These are phyloP conservation scores for Suhomyces sp. DNA, from an alignment of 805 yeast species.

Conservation along the genomic window DNA sequence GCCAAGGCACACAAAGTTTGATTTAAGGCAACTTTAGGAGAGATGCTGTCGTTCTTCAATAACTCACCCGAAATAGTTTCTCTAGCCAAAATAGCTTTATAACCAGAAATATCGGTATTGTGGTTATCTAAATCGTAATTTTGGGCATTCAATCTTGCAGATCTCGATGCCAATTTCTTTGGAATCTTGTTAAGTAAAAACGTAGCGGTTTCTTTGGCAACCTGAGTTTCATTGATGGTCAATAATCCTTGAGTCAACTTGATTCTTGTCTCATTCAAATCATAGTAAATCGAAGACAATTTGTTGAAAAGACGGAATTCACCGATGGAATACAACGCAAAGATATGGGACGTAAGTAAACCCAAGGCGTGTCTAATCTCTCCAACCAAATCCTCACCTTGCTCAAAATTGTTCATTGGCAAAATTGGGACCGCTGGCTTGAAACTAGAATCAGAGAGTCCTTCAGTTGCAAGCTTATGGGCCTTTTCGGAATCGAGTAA, in stretches of 20 bases:
- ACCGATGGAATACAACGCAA: conserved; percentile 66
- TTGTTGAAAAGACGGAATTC: conserved; percentile 63
- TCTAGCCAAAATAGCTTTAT: conserved; percentile 65
- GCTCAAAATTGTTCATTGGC: conserved; percentile 47
- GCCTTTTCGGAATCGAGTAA: conserved; percentile 31
- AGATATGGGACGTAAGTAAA: conserved; percentile 60
- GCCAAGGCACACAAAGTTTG: conserved; percentile 71
- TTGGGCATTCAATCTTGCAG: conserved; percentile 38
- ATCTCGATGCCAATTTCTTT: conserved; percentile 49
- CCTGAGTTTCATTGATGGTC: conserved; percentile 50
- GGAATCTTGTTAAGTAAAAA: conserved; percentile 55
- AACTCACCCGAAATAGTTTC: conserved; percentile 58
- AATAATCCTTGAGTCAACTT: conserved; percentile 49
- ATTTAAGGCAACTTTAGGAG: conserved; percentile 60
- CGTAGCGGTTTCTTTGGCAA: conserved; percentile 51
- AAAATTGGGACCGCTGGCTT: conserved; percentile 43
- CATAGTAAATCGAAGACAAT: conserved; percentile 50
- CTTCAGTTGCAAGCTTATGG: conserved; percentile 11
- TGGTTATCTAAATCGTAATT: conserved; percentile 40
- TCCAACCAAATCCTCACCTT: conserved; percentile 42
- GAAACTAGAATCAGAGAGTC: background rate
- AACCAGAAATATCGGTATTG: conserved; percentile 56
- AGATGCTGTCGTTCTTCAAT: conserved; percentile 42
- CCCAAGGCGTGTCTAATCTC: conserved; percentile 59
- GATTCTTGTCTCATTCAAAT: conserved; percentile 57